Percentiles rank a stretch among this genome's conserved stretches.
Evolutionary conservation across 441 rosid genomes (phyloP).

Genomic region (California macrophylla): DNA sequence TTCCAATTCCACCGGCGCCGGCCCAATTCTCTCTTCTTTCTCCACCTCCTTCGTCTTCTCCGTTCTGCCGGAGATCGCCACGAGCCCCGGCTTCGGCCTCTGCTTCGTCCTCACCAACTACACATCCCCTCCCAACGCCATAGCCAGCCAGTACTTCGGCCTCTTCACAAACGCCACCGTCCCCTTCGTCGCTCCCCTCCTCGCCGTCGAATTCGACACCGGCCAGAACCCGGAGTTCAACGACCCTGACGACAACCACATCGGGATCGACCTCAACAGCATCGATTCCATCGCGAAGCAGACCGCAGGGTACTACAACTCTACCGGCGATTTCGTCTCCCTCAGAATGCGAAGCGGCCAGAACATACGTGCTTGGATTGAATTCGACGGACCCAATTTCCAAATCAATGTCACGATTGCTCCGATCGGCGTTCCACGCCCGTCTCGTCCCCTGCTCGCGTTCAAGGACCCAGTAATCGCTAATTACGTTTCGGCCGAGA

Average conservation of each 20-base stretch:
- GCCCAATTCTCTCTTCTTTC: slow-evolving; percentile 49
- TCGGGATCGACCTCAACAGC: slow-evolving; percentile 62
- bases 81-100: slow-evolving; percentile 75
- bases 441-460: slow-evolving; percentile 45
- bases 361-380: slow-evolving; percentile 75
- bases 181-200: slow-evolving; percentile 39
- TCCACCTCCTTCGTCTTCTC: slow-evolving; percentile 77
- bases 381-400: slow-evolving; percentile 46
- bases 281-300: slow-evolving; percentile 26
- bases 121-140: slow-evolving; percentile 56
- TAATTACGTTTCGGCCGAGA: slow-evolving; percentile 53
- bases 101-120: slow-evolving; percentile 66
- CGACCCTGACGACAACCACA: slow-evolving; percentile 55
- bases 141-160: slow-evolving; percentile 66
- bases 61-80: slow-evolving; percentile 47
- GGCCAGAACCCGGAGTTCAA: slow-evolving; percentile 53
- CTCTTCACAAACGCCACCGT: slow-evolving; percentile 41
- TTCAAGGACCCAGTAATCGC: slow-evolving; percentile 45
- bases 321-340: slow-evolving; percentile 41
- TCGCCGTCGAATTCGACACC: slow-evolving; percentile 72
- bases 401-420: slow-evolving; percentile 63
- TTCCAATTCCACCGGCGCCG: slow-evolving; percentile 42
- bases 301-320: slow-evolving; percentile 49
- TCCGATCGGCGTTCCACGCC: slow-evolving; percentile 50
- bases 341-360: slow-evolving; percentile 55